Base-by-base conservation (phyloP, 768 basidiomycete species). In the Psilocybe sp. region DNA sequence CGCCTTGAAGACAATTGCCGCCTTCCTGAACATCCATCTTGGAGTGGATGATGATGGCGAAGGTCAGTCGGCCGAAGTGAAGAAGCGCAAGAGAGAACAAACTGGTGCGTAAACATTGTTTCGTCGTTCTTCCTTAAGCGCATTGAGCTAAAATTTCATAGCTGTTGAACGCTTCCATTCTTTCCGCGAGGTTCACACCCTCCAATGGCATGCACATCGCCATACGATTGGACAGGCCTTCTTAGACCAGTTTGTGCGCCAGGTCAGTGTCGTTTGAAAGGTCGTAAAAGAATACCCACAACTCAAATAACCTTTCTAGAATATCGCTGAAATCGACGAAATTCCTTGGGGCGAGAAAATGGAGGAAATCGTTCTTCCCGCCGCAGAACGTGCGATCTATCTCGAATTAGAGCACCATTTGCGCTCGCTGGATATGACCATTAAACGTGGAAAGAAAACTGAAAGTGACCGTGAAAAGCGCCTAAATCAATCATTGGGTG, bases 261-360 rank as follows among this genome's bases (percentile, higher is more conserved):
- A 93, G 80, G 91, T 90, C 53, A 7, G 79, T 63, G 34, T 51
- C 47, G 18, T 20, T 16, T 18, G 15, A 11, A 42, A 52, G 14
- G 33, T 13, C 14, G 5, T 10, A 13, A 15, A 34, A 19, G 3
- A 28, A 28, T 28, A 28, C 14, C 41, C 31, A 28, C 38, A 31
- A 47, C 37, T 28, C 15, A 38, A 15, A 20, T 10, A 15, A 4
- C 32, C 32, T 31, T 19, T 16, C 10, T 42, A 97, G 87, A 97
- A 97, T 60, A 84, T 95, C 44, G 93, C 95, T 8, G 95, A 98
- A 69, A 98, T 97, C 49, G 93, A 94, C 52, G 95, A 98, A 69
- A 98, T 98, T 49, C 88, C 89, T 1, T 91, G 84, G 70, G 77
- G 77, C 0, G 78, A 76, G 51, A 73, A 87, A 49, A 69, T 84